Evolutionary conservation across 225 moss, liverwort and hornwort species (phyloP).

Genomic region (Antitrichia curtipendula): DNA sequence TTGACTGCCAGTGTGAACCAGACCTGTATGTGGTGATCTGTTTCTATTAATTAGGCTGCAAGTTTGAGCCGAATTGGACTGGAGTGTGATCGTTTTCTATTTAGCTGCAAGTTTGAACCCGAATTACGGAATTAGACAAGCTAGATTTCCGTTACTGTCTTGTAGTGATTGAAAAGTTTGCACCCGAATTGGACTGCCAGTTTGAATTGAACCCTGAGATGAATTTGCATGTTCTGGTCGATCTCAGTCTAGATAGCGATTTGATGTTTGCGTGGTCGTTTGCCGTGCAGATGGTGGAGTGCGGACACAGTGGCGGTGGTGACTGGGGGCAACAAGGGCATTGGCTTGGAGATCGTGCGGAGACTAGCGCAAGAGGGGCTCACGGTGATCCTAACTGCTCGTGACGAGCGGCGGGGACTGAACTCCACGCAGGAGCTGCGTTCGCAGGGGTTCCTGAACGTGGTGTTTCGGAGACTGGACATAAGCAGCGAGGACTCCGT

Average conservation of each 20-base stretch:
- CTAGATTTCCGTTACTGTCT: background rate
- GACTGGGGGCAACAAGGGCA: slow-evolving; percentile 13
- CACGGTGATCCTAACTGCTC: slow-evolving; percentile 30
- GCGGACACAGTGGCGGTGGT: slow-evolving; percentile 7
- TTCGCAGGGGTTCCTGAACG: slow-evolving; percentile 21
- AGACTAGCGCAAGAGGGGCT: slow-evolving; percentile 5
- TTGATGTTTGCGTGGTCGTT: background rate
- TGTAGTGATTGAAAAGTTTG: background rate
- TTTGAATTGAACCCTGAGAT: background rate
- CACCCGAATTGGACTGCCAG: background rate
- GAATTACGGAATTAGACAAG: background rate
- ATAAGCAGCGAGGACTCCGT: slow-evolving; percentile 21
- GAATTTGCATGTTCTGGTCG: background rate
- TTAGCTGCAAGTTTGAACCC: background rate
- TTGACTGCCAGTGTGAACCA: background rate
- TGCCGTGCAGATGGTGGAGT: background rate
- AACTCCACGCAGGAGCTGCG: slow-evolving; percentile 14
- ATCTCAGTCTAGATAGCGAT: background rate
- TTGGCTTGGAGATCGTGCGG: slow-evolving; percentile 11
- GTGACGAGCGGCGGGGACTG: slow-evolving; percentile 20
- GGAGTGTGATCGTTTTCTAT: background rate
- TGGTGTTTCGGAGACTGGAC: slow-evolving; percentile 47
- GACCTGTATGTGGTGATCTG: background rate
- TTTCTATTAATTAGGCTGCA: background rate
- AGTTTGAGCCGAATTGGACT: background rate